Evolutionary conservation across 768 basidiomycete genomes (phyloP), one percentile per base, ranked within the genome.

Genomic region (Terana coerulea): DNA sequence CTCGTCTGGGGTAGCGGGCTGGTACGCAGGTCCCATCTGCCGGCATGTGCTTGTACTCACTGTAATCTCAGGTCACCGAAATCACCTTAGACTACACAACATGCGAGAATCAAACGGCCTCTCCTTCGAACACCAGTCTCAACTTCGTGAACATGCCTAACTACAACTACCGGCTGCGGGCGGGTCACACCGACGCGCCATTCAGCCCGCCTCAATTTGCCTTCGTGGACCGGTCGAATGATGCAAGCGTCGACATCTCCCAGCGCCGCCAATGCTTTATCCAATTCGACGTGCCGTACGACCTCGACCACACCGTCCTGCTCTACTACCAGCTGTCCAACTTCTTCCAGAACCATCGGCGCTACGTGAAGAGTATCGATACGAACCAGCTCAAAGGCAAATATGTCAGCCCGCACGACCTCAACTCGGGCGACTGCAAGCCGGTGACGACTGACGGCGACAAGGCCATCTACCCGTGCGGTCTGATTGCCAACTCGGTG

Each of bases 331-430:
- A 92, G 71, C 79, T 91, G 65, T 92, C 90, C 42, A 94, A 94
- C 73, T 95, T 95, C 73, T 98, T 83, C 73, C 95, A 99, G 77
- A 99, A 99, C 68, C 97, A 99, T 67, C 86, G 97, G 29, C 83
- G 97, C 64, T 99, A 98, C 64, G 97, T 98, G 49, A 88, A 94
- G 74, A 94, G 91, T 65, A 71, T 91, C 36, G 81, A 94, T 64
- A 76, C 86, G 11, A 75, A 86, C 58, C 97, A 99, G 67, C 78
- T 99, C 49, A 81, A 82, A 65, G 97, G 97, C 39, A 73, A 86
- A 29, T 67, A 66, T 45, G 80, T 83, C 36, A 76, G 71, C 43
- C 46, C 67, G 14, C 61, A 49, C 21, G 65, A 72, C 47, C 73
- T 94, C n/a, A 69, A 83, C 33, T 69, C 74, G 41, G 81, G 91